phyloP scores from a whole-genome alignment of 345 rosid species.

The Cochlearia excelsa region DNA sequence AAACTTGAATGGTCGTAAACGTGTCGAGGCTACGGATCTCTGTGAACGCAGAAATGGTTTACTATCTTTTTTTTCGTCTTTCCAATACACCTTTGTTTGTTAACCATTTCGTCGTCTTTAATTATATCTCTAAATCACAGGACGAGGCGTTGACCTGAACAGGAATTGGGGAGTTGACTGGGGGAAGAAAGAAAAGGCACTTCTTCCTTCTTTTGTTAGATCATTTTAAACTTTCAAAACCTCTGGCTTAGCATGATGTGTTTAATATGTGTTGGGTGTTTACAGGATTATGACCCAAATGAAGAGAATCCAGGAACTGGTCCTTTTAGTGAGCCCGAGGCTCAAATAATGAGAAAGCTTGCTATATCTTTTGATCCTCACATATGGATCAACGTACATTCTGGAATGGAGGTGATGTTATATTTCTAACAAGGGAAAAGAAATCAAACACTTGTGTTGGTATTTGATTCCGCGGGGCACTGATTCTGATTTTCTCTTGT shows the following conservation, averaged over 20 bases:
- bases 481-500: conserved; percentile 20
- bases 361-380: conserved; percentile 93
- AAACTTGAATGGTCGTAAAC: conserved; percentile 84
- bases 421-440: neutral
- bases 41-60: conserved; percentile 96
- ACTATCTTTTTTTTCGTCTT: conserved; percentile 7
- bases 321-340: conserved; percentile 95
- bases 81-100: conserved; percentile 18
- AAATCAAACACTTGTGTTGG: neutral
- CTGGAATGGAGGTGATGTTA: conserved; percentile 80
- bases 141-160: conserved; percentile 97
- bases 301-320: conserved; percentile 97
- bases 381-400: conserved; percentile 92
- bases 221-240: neutral
- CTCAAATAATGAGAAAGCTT: conserved; percentile 85
- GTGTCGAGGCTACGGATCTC: conserved; percentile 88
- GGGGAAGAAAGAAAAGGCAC: conserved; percentile 98
- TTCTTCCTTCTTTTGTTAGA: conserved; percentile 4
- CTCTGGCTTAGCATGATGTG: neutral
- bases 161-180: conserved; percentile 98
- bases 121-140: conserved; percentile 38
- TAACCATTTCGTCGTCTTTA: conserved; percentile 9
- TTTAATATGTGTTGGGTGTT: conserved; percentile 4
- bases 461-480: neutral
- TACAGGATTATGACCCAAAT: conserved; percentile 92